phyloP scores from a whole-genome alignment of 257 asterid genomes.

The Parsonsia alboflavescens region DNA sequence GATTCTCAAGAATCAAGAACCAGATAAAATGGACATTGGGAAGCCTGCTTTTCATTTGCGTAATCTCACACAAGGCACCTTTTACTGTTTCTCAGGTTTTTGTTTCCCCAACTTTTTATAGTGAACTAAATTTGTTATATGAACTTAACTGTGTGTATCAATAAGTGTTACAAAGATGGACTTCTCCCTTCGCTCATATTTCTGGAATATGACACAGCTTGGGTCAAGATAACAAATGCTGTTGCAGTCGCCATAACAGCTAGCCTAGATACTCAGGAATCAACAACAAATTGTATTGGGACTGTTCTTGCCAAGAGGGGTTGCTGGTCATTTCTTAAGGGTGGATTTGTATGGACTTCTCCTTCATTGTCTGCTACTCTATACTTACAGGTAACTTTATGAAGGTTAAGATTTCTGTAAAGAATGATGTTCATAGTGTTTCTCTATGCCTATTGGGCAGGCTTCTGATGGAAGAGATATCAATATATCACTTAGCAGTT shows the following conservation, averaged over 20 bases:
- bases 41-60: conserved; percentile 30
- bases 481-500: conserved; percentile 18
- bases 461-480: conserved; percentile 18
- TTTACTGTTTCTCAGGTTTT: conserved; percentile 61
- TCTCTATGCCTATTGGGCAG: conserved; percentile 16
- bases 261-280: conserved; percentile 35
- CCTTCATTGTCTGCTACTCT: conserved; percentile 43
- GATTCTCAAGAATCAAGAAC: conserved; percentile 33
- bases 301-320: conserved; percentile 56
- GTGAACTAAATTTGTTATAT: neutral
- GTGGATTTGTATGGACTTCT: conserved; percentile 54
- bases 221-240: conserved; percentile 49
- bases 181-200: neutral
- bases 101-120: neutral
- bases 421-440: neutral
- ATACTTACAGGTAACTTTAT: conserved; percentile 33
- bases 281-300: conserved; percentile 46
- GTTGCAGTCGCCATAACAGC: conserved; percentile 41
- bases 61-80: conserved; percentile 36
- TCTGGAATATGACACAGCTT: conserved; percentile 26
- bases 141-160: neutral
- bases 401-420: neutral
- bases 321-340: conserved; percentile 84
- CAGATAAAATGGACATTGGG: conserved; percentile 17
- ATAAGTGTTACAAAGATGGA: neutral